Evolutionary conservation across 768 basidiomycete species (phyloP), one percentile per base, ranked within the genome.

Genomic region (Hysterangium stoloniferum): DNA sequence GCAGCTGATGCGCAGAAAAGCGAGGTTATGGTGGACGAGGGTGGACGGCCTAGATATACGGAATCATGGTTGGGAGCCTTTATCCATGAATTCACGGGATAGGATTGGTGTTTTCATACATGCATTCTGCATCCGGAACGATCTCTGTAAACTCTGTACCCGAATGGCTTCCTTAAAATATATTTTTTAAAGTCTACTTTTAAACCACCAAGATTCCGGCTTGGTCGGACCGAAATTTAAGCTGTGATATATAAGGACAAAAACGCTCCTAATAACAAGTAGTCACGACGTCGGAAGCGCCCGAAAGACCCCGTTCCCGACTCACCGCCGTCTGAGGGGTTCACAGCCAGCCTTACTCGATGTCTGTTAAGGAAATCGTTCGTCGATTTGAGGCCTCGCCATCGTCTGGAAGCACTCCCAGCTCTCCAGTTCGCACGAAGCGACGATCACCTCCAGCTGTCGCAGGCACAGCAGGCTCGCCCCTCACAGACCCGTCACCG

Each of bases 301-400:
- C 38, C 9, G 9, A 11, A 41, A 41, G 38, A 8, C 38, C 11
- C 38, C 12, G n/a, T n/a, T n/a, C n/a, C n/a, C n/a, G n/a, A n/a
- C n/a, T n/a, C n/a, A n/a, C n/a, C n/a, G n/a, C 44, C 28, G 22
- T 22, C 6, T 25, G 6, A 17, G 29, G 44, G 44, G 29, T 24
- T 29, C 31, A n/a, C 36, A 40, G 41, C 24, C n/a, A n/a, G n/a
- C n/a, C n/a, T n/a, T n/a, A n/a, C n/a, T n/a, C n/a, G 5, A 67
- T 67, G 64, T 50, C 63, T 2, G 65, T 67, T 50, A 60, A 63
- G 49, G 61, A 61, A 22, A 44, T 67, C 32, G 62, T 65, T 31
- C 57, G 55, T 8, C 45, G 54, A 11, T 66, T 54, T 45, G 66
- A 67, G 48, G 50, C 58, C 20, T 54, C 55, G 6, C 33, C 57